Conservation (phyloP, 1,139 yeast species). For the Kluyveromyces sp. region DNA sequence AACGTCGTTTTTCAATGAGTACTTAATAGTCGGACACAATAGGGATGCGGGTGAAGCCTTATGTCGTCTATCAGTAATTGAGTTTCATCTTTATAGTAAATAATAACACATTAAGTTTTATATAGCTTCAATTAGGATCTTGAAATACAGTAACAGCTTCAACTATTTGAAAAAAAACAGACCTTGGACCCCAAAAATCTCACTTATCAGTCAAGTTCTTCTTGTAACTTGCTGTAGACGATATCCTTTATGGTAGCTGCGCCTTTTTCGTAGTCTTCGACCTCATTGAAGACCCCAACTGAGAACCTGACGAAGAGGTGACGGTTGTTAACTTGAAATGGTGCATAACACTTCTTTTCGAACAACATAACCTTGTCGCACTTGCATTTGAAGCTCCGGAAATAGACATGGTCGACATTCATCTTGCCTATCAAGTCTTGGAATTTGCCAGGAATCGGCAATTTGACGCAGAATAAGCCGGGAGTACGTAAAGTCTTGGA, state of each 20-base stretch:
- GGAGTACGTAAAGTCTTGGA: constrained; percentile 14
- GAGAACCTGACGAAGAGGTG: constrained; percentile 46
- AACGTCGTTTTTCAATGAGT: too few relatives aligned
- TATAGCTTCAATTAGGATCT: too few relatives aligned
- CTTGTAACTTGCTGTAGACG: neutral
- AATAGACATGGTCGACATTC: constrained; percentile 9
- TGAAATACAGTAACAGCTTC: too few relatives aligned
- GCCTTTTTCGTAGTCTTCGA: constrained; percentile 41
- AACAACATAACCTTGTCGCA: constrained; percentile 21
- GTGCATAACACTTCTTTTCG: constrained; percentile 42
- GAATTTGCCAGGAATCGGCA: constrained; percentile 15
- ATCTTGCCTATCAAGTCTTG: constrained; percentile 11
- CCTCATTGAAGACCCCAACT: constrained; percentile 53
- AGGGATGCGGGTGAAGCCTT: too few relatives aligned
- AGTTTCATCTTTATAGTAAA: neutral
- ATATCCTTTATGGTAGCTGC: neutral
- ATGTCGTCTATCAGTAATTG: neutral
- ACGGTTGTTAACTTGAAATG: constrained; percentile 39
- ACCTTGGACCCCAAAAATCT: too few relatives aligned
- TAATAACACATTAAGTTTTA: too few relatives aligned
- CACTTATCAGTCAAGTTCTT: too few relatives aligned
- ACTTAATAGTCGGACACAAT: too few relatives aligned
- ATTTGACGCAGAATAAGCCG: constrained; percentile 19
- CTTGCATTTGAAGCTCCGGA: constrained; percentile 11
- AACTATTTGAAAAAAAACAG: too few relatives aligned